A percentile compares a stretch with the other conserved stretches of the same genome.
phyloP scores from a whole-genome alignment of 139 green algal species.

The Ulvella scutata region DNA sequence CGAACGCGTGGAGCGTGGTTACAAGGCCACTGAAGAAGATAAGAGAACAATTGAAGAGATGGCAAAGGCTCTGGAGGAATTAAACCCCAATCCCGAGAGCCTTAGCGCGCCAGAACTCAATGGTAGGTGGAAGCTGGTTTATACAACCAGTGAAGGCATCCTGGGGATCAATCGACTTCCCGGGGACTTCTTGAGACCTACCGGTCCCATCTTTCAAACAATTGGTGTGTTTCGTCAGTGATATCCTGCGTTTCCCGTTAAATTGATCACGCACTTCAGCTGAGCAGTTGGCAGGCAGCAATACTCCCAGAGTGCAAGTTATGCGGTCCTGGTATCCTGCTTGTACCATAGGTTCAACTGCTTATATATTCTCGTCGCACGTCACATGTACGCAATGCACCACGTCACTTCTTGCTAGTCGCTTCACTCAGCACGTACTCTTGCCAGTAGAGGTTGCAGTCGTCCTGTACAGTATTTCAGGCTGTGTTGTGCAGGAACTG shows the following conservation, averaged over 20 bases:
- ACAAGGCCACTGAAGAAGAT: not conserved
- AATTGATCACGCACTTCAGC: not conserved
- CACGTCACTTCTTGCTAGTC: too few relatives aligned
- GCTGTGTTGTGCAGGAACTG: not conserved
- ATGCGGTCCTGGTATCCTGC: not conserved
- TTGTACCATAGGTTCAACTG: too few relatives aligned
- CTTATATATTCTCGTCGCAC: too few relatives aligned
- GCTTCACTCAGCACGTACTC: too few relatives aligned
- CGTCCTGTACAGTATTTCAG: not conserved
- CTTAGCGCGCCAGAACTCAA: constrained; percentile 19
- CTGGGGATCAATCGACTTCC: constrained; percentile 42
- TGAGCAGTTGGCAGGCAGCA: not conserved
- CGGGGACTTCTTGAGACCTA: constrained; percentile 46
- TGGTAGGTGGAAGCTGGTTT: constrained; percentile 72
- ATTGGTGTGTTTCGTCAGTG: constrained; percentile 26
- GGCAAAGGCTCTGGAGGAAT: not conserved
- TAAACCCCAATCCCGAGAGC: constrained; percentile 4
- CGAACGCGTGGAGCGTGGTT: too few relatives aligned
- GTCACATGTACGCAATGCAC: too few relatives aligned
- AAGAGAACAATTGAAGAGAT: not conserved
- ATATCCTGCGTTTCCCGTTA: not conserved
- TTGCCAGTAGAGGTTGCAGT: too few relatives aligned
- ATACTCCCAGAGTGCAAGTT: not conserved
- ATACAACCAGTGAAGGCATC: constrained; percentile 75
- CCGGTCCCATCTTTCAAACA: constrained; percentile 68